These are phyloP conservation scores for Nepenthes alata DNA, from an alignment of 179 eudicot species.

Conservation along the genomic window DNA sequence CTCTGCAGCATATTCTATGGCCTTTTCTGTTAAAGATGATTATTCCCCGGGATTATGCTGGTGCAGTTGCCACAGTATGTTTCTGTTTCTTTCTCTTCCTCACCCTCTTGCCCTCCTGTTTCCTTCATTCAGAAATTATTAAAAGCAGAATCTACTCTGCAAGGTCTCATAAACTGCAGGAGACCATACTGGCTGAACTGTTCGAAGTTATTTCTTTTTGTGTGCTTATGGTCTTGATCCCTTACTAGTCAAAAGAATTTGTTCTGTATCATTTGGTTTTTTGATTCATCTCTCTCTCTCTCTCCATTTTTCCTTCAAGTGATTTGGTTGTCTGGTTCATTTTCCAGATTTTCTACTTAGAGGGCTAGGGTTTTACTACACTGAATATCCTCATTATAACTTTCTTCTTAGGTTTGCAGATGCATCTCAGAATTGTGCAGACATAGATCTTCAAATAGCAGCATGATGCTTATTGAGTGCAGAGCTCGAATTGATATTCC, in stretches of 20 bases:
- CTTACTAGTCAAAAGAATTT: too few species aligned
- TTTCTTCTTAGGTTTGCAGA: constrained; percentile 69
- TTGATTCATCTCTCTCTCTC: too few species aligned
- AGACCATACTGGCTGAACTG: background rate
- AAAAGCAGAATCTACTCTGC: too few species aligned
- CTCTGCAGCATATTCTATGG: constrained; percentile 86
- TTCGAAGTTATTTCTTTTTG: too few species aligned
- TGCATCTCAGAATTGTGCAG: constrained; percentile 91
- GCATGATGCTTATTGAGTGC: constrained; percentile 61
- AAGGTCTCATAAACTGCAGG: background rate
- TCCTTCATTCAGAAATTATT: background rate
- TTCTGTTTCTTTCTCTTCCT: background rate
- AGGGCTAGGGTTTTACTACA: background rate
- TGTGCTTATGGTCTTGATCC: too few species aligned
- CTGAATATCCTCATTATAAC: too few species aligned
- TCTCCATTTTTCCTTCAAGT: too few species aligned
- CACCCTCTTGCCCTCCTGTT: background rate
- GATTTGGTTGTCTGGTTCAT: too few species aligned
- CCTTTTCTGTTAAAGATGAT: constrained; percentile 95
- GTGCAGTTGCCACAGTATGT: constrained; percentile 84
- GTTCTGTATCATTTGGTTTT: too few species aligned
- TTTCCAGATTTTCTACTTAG: background rate
- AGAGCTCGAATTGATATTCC: constrained; percentile 83
- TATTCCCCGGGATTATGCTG: constrained; percentile 70
- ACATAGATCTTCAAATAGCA: constrained; percentile 43